phyloP scores from a whole-genome alignment of 73 alveolate species.

The Paramecium tetraurelia region DNA sequence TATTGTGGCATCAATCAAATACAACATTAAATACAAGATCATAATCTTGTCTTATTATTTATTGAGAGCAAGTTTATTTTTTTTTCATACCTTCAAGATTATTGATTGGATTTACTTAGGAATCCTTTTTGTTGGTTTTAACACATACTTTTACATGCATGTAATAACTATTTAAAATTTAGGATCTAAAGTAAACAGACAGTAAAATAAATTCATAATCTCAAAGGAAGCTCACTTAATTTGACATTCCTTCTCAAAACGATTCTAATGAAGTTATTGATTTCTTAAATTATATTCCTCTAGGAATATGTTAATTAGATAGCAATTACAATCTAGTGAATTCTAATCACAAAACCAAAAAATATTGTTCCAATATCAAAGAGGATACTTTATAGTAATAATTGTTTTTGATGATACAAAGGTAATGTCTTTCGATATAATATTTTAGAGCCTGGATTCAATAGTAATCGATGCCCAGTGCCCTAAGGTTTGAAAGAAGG shows the following conservation, averaged over 20 bases:
- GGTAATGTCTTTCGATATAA: not conserved
- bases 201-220: not conserved
- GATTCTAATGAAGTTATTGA: not conserved
- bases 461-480: not conserved
- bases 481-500: not conserved
- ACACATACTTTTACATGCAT: not conserved
- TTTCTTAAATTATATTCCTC: not conserved
- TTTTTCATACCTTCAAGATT: not conserved
- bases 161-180: not conserved
- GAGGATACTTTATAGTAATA: not conserved
- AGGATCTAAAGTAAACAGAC: not conserved
- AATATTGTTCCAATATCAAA: not conserved
- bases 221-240: not conserved
- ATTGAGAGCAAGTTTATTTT: not conserved
- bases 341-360: not conserved
- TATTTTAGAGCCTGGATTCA: not conserved
- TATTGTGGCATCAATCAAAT: not conserved
- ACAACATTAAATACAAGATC: not conserved
- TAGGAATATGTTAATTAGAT: not conserved
- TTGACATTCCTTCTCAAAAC: not conserved
- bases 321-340: not conserved
- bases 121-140: not conserved
- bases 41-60: not conserved
- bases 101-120: not conserved
- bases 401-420: conserved; percentile 23